Evolutionary conservation across 1,284 basidiomycete genomes (phyloP).

Genomic region (Cryptococcus maquisensis): DNA sequence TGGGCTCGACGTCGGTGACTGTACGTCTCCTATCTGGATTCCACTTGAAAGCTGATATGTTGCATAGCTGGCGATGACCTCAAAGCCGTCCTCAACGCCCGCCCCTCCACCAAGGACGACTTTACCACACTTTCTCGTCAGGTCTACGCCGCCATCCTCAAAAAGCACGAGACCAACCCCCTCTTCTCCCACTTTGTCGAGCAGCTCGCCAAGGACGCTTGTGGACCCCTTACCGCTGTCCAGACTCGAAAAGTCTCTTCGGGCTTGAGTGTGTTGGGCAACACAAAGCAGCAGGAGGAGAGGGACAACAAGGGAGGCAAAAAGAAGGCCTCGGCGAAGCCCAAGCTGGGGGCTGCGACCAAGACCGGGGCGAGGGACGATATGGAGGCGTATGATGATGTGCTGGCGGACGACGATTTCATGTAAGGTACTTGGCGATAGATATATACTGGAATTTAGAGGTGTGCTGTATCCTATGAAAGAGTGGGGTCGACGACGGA

Average conservation of each 20-base stretch:
- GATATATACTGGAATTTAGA: not conserved
- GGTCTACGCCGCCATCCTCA: conserved; percentile 68
- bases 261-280: conserved; percentile 74
- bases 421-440: conserved; percentile 26
- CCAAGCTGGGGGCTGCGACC: conserved; percentile 68
- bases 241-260: conserved; percentile 83
- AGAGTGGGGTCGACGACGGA: not conserved
- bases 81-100: conserved; percentile 63
- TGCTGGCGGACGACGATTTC: conserved; percentile 61
- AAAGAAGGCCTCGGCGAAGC: conserved; percentile 64
- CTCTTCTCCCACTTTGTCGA: conserved; percentile 78
- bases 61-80: conserved; percentile 44
- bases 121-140: conserved; percentile 67
- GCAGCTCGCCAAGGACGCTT: conserved; percentile 68
- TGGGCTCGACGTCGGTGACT: conserved; percentile 51
- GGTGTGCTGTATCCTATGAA: not conserved
- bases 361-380: conserved; percentile 63
- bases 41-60: not conserved
- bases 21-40: not conserved
- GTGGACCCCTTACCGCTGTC: conserved; percentile 71
- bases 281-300: conserved; percentile 88
- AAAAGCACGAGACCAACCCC: conserved; percentile 71
- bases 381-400: conserved; percentile 72
- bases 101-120: conserved; percentile 80
- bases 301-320: conserved; percentile 79